Evolutionary conservation across 2,329 filamentous ascomycete genomes (phyloP).

Genomic region (Stagonosporopsis vannaccii): DNA sequence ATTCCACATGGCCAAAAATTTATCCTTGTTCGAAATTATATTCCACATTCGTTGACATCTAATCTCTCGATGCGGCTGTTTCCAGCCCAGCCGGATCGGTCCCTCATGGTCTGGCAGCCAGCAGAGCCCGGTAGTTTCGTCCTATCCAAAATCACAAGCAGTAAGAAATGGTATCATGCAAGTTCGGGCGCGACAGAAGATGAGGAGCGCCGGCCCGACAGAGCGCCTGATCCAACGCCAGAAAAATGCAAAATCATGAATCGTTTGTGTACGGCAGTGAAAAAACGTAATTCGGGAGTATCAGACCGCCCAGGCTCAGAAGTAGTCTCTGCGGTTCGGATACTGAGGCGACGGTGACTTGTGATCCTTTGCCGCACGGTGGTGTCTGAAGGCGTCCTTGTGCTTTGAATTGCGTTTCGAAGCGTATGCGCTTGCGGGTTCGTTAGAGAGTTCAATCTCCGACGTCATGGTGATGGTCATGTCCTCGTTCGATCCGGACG

Average conservation of each 20-base stretch:
- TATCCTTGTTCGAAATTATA: not conserved
- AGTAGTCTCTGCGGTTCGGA: not conserved
- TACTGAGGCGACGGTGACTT: not conserved
- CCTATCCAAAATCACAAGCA: not conserved
- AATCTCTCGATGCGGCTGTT: not conserved
- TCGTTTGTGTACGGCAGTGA: conserved; percentile 1
- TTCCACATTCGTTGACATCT: not conserved
- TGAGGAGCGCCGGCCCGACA: not conserved
- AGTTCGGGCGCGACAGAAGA: not conserved
- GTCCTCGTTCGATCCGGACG: conserved; percentile 7
- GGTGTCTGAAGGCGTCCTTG: not conserved
- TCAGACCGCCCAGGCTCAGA: not conserved
- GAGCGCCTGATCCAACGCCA: conserved; percentile 12
- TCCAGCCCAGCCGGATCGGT: not conserved
- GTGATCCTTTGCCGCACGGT: conserved; percentile 6
- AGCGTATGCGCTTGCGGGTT: conserved; percentile 12
- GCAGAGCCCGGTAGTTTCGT: not conserved
- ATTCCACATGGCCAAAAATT: no score
- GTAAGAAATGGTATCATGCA: conserved; percentile 14
- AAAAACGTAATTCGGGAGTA: not conserved
- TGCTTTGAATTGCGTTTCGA: conserved; percentile 5
- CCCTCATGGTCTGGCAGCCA: not conserved
- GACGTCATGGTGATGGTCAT: conserved; percentile 32
- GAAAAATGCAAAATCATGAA: conserved; percentile 11
- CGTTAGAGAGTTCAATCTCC: conserved; percentile 26